phyloP scores from a whole-genome alignment of 2,329 filamentous ascomycete genomes.

The Fusarium falciforme region DNA sequence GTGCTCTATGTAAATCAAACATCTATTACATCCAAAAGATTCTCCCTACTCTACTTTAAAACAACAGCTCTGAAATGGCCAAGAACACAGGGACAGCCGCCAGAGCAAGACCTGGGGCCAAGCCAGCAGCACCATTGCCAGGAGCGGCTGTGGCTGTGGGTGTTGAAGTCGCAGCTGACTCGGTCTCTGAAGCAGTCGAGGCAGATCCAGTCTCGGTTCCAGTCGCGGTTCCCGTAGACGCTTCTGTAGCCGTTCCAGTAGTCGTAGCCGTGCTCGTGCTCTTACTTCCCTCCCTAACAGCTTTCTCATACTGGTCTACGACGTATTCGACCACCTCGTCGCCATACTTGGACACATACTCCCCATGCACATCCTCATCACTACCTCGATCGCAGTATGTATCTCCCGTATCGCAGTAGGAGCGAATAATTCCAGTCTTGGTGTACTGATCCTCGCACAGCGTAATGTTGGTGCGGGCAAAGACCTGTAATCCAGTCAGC shows the following conservation, averaged over 20 bases:
- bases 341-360: conserved; percentile 52
- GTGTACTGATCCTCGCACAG: conserved; percentile 50
- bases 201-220: conserved; percentile 5
- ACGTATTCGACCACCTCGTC: conserved; percentile 51
- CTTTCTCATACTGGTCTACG: conserved; percentile 47
- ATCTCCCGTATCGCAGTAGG: conserved; percentile 57
- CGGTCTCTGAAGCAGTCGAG: neutral
- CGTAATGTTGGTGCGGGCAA: conserved; percentile 49
- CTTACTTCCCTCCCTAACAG: conserved; percentile 6
- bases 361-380: conserved; percentile 45
- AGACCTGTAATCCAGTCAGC: conserved; percentile 48
- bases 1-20: neutral
- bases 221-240: conserved; percentile 1
- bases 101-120: conserved; percentile 16
- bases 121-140: conserved; percentile 19
- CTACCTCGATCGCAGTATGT: conserved; percentile 53
- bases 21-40: neutral
- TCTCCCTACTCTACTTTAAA: neutral
- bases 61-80: conserved; percentile 3
- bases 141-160: conserved; percentile 6
- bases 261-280: conserved; percentile 8
- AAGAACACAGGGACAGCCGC: conserved; percentile 16
- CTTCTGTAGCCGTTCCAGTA: conserved; percentile 3
- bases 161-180: neutral
- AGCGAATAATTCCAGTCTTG: conserved; percentile 46